A percentile compares a stretch with the other conserved stretches of the same genome.
These are phyloP conservation scores for Corniculantispora saksenae DNA, from an alignment of 2,329 filamentous ascomycete genomes.

Conservation along the genomic window DNA sequence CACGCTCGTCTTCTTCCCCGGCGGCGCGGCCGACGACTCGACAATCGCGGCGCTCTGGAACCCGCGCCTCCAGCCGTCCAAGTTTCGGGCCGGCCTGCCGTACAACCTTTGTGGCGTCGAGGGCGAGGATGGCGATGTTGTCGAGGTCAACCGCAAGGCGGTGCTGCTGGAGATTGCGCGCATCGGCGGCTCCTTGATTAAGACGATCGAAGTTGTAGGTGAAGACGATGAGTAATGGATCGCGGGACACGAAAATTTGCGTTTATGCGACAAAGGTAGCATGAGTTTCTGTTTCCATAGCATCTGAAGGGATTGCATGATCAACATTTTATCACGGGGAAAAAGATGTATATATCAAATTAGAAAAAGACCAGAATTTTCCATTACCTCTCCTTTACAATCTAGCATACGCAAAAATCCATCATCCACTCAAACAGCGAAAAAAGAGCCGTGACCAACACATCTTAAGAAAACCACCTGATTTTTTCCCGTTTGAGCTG, in stretches of 20 bases:
- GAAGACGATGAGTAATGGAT: background rate
- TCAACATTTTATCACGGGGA: background rate
- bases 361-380: background rate
- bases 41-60: conserved; percentile 62
- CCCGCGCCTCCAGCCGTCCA: conserved; percentile 53
- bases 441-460: background rate
- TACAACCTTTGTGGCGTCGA: conserved; percentile 52
- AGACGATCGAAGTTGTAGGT: conserved; percentile 57
- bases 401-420: background rate
- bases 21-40: conserved; percentile 54
- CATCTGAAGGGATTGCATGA: background rate
- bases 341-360: background rate
- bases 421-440: conserved; percentile 15
- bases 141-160: conserved; percentile 66
- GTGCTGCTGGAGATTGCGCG: conserved; percentile 74
- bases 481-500: conserved; percentile 8
- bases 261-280: conserved; percentile 1
- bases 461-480: conserved; percentile 12
- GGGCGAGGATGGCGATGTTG: conserved; percentile 40
- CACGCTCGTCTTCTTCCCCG: conserved; percentile 80
- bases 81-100: conserved; percentile 70
- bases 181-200: conserved; percentile 67
- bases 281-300: background rate
- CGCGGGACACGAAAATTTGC: background rate
- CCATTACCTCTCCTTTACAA: background rate